Evolutionary conservation across 257 asterid species (phyloP).

Genomic region (Solanum bukasovii): DNA sequence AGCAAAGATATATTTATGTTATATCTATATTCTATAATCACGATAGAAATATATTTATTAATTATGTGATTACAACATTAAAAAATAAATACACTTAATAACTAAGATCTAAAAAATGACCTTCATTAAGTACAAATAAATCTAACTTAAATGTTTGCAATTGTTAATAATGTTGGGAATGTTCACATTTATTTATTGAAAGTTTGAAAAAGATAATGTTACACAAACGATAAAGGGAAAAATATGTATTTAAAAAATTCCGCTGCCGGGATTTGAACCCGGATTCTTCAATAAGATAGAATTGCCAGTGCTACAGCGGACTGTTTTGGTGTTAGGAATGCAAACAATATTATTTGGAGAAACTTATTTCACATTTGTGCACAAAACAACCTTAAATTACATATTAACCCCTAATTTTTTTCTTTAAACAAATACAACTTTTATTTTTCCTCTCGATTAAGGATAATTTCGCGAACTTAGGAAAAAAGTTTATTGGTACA

Average conservation of each 20-base stretch:
- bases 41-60: too few species aligned
- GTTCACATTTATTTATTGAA: background rate
- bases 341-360: background rate
- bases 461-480: background rate
- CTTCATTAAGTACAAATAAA: background rate
- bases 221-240: background rate
- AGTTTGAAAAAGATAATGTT: background rate
- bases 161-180: background rate
- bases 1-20: too few species aligned
- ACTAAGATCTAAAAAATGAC: too few species aligned
- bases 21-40: too few species aligned
- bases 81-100: background rate
- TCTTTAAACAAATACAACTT: background rate
- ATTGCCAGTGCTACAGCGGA: background rate
- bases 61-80: too few species aligned
- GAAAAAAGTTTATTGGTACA: background rate
- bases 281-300: background rate
- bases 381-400: background rate
- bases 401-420: background rate
- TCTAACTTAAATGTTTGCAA: background rate
- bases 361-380: background rate
- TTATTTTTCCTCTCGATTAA: background rate
- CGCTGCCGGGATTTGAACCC: background rate
- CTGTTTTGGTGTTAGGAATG: accelerated
- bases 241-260: background rate